phyloP scores from a whole-genome alignment of 2,329 filamentous ascomycete species.

The Neurospora sp. region DNA sequence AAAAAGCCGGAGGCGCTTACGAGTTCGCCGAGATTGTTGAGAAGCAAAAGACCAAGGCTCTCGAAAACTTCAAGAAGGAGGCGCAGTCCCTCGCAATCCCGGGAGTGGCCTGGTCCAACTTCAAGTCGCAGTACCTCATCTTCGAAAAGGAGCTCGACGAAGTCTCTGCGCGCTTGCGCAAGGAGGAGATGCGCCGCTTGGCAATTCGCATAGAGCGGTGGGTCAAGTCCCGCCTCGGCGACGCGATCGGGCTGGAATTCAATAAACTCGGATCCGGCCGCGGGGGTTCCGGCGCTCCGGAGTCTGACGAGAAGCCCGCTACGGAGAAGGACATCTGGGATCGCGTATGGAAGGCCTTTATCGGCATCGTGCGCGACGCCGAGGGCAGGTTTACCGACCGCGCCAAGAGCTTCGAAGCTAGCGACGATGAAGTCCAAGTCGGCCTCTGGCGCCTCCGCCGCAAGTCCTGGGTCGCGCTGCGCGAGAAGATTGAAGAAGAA shows the following conservation, averaged over 20 bases:
- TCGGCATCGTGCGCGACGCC: slow-evolving; percentile 71
- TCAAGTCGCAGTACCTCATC: slow-evolving; percentile 65
- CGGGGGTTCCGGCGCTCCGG: slow-evolving; percentile 70
- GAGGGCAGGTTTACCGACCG: slow-evolving; percentile 78
- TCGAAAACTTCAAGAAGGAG: slow-evolving; percentile 66
- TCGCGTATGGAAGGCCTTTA: slow-evolving; percentile 82
- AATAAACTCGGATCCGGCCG: slow-evolving; percentile 88
- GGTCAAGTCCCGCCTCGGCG: slow-evolving; percentile 78
- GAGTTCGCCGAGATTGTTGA: slow-evolving; percentile 94
- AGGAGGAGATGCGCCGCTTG: slow-evolving; percentile 91
- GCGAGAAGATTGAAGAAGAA: slow-evolving; percentile 89
- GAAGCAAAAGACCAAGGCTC: slow-evolving; percentile 65
- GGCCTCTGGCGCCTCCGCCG: slow-evolving; percentile 86
- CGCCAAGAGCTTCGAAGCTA: slow-evolving; percentile 89
- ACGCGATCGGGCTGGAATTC: slow-evolving; percentile 87
- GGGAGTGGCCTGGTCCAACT: slow-evolving; percentile 79
- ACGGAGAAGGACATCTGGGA: slow-evolving; percentile 90
- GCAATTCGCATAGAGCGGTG: slow-evolving; percentile 87
- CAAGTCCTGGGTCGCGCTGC: slow-evolving; percentile 88
- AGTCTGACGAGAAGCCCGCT: slow-evolving; percentile 60
- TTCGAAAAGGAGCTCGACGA: slow-evolving; percentile 89
- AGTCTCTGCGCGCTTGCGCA: slow-evolving; percentile 72
- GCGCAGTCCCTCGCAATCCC: slow-evolving; percentile 66
- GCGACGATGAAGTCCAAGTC: slow-evolving; percentile 79
- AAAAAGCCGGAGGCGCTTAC: slow-evolving; percentile 83